phyloP scores from a whole-genome alignment of 129 eudicot species.

The Arctium minus region DNA sequence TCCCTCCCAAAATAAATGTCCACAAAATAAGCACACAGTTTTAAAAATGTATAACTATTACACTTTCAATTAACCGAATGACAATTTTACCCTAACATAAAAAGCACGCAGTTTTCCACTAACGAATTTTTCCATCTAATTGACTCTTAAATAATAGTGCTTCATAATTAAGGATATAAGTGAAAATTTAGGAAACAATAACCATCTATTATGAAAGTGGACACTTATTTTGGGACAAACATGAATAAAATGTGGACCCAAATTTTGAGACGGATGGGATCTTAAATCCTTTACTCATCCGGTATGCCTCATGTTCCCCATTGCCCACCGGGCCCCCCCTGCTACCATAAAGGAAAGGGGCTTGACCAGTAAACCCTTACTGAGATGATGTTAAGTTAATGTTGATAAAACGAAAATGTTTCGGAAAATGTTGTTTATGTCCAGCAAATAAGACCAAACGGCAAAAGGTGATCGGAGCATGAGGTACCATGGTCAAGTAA shows the following conservation, averaged over 20 bases:
- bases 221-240: background rate
- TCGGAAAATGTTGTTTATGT: background rate
- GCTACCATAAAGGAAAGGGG: background rate
- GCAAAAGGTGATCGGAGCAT: background rate
- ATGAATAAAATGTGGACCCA: too few species aligned
- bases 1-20: background rate
- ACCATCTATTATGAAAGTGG: background rate
- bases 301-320: background rate
- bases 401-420: background rate
- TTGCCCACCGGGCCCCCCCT: background rate
- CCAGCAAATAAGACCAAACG: background rate
- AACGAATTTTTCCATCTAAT: background rate
- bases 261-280: too few species aligned
- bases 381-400: background rate
- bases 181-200: background rate
- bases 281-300: too few species aligned
- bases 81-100: too few species aligned
- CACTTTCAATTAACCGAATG: background rate
- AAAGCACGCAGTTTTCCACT: background rate
- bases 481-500: background rate
- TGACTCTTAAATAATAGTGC: background rate
- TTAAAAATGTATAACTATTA: too few species aligned
- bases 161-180: background rate
- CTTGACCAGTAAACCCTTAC: background rate
- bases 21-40: background rate